phyloP scores from a whole-genome alignment of 441 rosid genomes.

The Oxalis stricta region DNA sequence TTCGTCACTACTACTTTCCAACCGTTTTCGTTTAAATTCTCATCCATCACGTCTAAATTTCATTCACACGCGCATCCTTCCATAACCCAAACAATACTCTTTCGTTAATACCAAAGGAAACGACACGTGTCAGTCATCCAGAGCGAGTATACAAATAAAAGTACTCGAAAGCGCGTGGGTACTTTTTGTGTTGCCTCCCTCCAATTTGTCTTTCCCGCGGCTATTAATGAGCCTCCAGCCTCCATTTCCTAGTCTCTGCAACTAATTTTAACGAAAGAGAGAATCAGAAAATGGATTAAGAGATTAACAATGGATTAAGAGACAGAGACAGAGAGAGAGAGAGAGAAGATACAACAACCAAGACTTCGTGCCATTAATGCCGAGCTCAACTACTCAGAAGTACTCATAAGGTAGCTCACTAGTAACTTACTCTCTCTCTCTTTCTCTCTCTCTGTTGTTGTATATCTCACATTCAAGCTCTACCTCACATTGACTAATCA shows the following conservation, averaged over 20 bases:
- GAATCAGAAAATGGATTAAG: background rate
- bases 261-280: background rate
- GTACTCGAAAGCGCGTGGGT: background rate
- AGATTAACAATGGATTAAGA: background rate
- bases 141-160: background rate
- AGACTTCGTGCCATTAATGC: conserved; percentile 40
- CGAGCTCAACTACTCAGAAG: conserved; percentile 41
- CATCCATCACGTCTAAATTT: background rate
- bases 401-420: no score
- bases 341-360: background rate
- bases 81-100: no score
- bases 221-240: conserved; percentile 41
- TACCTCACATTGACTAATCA: background rate
- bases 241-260: conserved; percentile 15
- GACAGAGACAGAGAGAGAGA: background rate
- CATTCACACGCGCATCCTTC: background rate
- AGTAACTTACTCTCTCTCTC: no score
- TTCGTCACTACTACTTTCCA: no score
- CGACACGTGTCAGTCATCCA: background rate
- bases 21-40: no score
- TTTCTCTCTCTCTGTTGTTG: background rate
- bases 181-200: no score
- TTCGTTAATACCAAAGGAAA: no score
- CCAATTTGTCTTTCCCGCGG: conserved; percentile 44
- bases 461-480: background rate